Conservation (phyloP, 2,329 filamentous ascomycete species). For the Apiospora malaysiana region DNA sequence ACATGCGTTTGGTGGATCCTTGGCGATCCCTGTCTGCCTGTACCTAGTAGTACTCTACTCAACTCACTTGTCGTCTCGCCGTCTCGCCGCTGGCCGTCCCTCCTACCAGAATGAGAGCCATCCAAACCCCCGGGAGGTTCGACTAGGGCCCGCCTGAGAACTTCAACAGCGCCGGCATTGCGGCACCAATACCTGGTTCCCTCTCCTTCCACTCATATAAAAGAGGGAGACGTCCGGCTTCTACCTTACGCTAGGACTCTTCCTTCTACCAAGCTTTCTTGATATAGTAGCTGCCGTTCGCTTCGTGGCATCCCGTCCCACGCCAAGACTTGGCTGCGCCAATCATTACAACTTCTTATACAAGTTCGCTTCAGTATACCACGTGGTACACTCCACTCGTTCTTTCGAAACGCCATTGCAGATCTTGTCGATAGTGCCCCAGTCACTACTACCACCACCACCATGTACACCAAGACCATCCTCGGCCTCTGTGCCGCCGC, state of each 20-base stretch:
- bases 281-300: neutral
- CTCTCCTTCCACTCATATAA: neutral
- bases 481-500: constrained; percentile 20
- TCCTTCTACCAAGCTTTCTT: constrained; percentile 12
- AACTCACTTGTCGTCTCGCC: neutral
- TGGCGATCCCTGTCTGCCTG: neutral
- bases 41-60: no score
- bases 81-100: neutral
- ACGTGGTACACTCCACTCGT: neutral
- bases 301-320: constrained; percentile 9
- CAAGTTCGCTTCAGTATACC: neutral
- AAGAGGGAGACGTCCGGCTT: neutral
- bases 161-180: neutral
- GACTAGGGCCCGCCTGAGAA: neutral
- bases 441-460: neutral
- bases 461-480: constrained; percentile 17
- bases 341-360: neutral
- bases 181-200: neutral
- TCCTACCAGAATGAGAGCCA: neutral
- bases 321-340: constrained; percentile 16
- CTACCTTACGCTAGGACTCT: neutral
- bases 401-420: neutral
- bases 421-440: neutral
- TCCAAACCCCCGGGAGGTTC: neutral
- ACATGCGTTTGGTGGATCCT: no score